Evolutionary conservation across 106 monocot species (phyloP).

Genomic region (Acorus gramineus): DNA sequence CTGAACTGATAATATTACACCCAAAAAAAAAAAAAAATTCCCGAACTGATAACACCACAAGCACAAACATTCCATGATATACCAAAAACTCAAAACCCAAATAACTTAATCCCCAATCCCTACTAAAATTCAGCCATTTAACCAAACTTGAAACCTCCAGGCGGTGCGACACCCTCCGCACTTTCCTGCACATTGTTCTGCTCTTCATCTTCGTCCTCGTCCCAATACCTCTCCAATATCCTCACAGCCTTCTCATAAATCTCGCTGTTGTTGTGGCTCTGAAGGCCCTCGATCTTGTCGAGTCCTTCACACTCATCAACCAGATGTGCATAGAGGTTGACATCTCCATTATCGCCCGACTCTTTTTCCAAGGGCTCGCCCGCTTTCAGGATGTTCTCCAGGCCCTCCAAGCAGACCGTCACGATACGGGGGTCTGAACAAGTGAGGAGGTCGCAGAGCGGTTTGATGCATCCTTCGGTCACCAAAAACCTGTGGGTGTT

Average conservation of each 20-base stretch:
- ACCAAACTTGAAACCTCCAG: constrained; percentile 17
- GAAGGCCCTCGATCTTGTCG: constrained; percentile 25
- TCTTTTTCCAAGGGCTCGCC: constrained; percentile 17
- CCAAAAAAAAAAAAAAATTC: neutral
- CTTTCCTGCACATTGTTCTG: neutral
- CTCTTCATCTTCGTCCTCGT: constrained; percentile 12
- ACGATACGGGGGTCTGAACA: constrained; percentile 11
- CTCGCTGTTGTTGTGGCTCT: constrained; percentile 20
- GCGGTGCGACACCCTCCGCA: neutral
- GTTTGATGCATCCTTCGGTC: constrained; percentile 24
- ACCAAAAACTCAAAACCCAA: no score
- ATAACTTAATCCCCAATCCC: neutral
- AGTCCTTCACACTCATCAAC: constrained; percentile 21
- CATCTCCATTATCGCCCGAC: constrained; percentile 4
- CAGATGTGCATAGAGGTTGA: constrained; percentile 18
- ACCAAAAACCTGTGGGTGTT: constrained; percentile 13
- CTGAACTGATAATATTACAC: neutral
- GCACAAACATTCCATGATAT: neutral
- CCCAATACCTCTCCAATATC: constrained; percentile 23
- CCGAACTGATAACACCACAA: neutral
- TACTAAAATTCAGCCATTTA: neutral
- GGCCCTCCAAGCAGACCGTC: constrained; percentile 19
- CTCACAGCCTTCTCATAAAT: constrained; percentile 15
- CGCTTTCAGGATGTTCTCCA: constrained; percentile 21
- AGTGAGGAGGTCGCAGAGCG: constrained; percentile 24